phyloP scores from a whole-genome alignment of 306 rosid genomes.

The Fragaria iinumae region DNA sequence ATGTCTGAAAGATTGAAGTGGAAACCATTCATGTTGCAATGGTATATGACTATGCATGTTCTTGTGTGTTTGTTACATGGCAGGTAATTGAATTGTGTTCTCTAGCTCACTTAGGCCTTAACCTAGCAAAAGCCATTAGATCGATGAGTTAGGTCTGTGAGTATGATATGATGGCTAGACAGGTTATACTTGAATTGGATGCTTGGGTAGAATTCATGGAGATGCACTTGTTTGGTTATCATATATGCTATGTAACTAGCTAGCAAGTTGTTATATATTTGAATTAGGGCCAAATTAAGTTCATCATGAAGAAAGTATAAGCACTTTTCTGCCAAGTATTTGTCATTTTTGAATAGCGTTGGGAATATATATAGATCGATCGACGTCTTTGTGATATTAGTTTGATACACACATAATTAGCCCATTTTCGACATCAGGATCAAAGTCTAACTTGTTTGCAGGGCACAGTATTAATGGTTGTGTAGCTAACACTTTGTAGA shows the following conservation, averaged over 20 bases:
- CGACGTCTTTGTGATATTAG: neutral
- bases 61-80: neutral
- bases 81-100: neutral
- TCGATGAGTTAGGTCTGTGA: neutral
- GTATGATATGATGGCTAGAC: neutral
- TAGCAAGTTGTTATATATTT: neutral
- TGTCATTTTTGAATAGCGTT: neutral
- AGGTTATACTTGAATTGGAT: neutral
- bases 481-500: neutral
- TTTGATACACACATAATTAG: neutral
- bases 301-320: neutral
- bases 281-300: neutral
- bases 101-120: neutral
- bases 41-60: neutral
- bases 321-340: neutral
- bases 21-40: neutral
- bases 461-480: neutral
- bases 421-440: neutral
- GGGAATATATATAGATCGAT: neutral
- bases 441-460: neutral
- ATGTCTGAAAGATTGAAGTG: slow-evolving; percentile 17
- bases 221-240: neutral
- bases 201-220: neutral
- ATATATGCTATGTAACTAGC: neutral
- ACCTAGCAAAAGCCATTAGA: neutral